Evolutionary conservation across 441 rosid genomes (phyloP), one percentile per base, ranked within the genome.

Genomic region (Geranium incanum): DNA sequence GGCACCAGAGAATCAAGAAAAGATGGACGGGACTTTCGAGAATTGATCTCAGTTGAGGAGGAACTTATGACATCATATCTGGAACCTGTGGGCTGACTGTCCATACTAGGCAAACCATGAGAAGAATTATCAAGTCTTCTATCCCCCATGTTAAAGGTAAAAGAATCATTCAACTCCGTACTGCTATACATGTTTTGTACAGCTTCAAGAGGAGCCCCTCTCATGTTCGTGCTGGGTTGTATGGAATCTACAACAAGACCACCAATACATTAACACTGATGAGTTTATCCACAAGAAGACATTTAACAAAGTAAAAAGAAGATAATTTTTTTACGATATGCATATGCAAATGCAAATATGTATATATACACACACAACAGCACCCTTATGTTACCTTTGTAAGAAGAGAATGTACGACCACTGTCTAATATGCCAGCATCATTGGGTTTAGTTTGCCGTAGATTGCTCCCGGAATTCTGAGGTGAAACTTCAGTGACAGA

Each of bases 1-100:
- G 87, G 43, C 71, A 86, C 78, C 70, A 95, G 86, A 69, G 95
- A 85, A 86, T 92, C 98, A 69, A 92, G 92, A 78, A 92, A 91
- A 59, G 99, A 95, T 36, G 97, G 89, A 57, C 97, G 92, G 69
- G 86, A 83, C 84, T 84, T 91, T 81, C 85, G 73, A 73, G 82
- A 79, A 72, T 45, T 84, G 48, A 87, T 68, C 74, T 92, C 95
- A 81, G 70, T 84, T 75, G 79, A 48, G 66, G 81, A 77, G 68
- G 88, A 81, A 84, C 81, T 84, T 76, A 78, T 82, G 62, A 65
- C 59, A 77, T 84, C 80, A 43, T 83, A 84, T 76, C 68, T 45
- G 59, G 68, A 85, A 77, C 80, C 81, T 68, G 86, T 76, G 70
- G 86, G 70, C 74, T 84, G 87, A 72, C 63, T 79, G 6, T 82